Base-by-base conservation (phyloP, 805 yeast species). In the Candida dendrica region DNA sequence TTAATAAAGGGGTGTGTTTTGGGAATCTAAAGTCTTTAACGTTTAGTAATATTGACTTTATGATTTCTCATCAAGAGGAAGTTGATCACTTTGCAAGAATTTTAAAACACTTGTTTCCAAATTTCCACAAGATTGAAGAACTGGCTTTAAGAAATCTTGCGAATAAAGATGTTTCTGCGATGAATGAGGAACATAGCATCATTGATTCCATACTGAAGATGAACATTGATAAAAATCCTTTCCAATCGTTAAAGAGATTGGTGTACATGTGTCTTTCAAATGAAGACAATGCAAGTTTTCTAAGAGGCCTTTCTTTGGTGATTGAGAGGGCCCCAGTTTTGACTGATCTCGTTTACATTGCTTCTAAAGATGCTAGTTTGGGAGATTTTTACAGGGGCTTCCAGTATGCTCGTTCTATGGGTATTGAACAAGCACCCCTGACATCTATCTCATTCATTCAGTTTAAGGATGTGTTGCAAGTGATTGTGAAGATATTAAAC, bases 401-500 rank as follows among this genome's bases (percentile, higher is more conserved):
- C 14, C 15, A n/a, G 14, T 14, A 16, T 15, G 18, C 15, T 15
- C 18, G 11, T 19, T 34, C 34, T 15, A 13, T 34, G 10, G 15
- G 9, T 14, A 19, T 16, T 34, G 14, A 18, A n/a, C 10, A 32
- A 38, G 19, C 20, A 20, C 15, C 9, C 16, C 17, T 38, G 16
- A 38, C 17, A 38, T 33, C 9, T 17, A 27, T 39, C 3, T n/a
- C 33, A 16, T 42, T 15, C 14, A 29, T 35, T 13, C 34, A 35
- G 34, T 40, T 40, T n/a, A 17, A 17, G 17, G 44, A 42, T 15
- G 41, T 43, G 14, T 29, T 42, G 17, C 22, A 38, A 26, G n/a
- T 46, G 2, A 42, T 40, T 30, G 34, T 40, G 1, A 45, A 45
- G 26, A 19, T 47, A 7, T 38, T 47, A 11, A 47, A 47, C 34